Evolutionary conservation across 208 protist genomes (phyloP).

Genomic region (Leishmania gerbilli): DNA sequence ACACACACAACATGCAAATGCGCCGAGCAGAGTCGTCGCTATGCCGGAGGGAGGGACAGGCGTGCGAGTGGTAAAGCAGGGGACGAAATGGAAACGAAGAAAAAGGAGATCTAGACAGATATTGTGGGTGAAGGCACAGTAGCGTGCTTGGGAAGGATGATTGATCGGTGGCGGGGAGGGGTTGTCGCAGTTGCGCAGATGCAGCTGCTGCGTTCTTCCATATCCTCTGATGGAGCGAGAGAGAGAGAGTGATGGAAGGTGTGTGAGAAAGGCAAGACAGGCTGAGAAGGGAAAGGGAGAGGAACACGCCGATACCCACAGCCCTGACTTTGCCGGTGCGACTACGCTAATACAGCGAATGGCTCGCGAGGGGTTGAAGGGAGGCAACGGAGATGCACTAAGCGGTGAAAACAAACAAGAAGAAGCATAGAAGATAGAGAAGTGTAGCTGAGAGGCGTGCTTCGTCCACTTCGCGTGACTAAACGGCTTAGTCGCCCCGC

Average conservation of each 20-base stretch:
- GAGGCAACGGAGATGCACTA: neutral
- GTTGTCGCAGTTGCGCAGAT: neutral
- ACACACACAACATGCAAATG: neutral
- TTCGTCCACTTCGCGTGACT: neutral
- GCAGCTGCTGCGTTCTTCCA: neutral
- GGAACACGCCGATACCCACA: neutral
- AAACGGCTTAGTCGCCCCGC: neutral
- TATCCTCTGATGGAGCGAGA: neutral
- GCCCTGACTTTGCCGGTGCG: neutral
- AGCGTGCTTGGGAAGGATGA: neutral
- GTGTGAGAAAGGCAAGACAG: neutral
- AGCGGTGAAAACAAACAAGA: neutral
- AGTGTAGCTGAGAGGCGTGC: neutral
- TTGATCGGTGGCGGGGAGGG: neutral
- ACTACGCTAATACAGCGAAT: neutral
- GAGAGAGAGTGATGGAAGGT: neutral
- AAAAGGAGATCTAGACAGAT: neutral
- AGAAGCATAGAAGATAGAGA: neutral
- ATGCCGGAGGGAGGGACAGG: neutral
- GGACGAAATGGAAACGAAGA: neutral
- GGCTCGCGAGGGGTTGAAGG: neutral
- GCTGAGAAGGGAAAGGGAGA: too few relatives aligned
- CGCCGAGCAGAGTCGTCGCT: neutral
- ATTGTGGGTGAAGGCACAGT: neutral
- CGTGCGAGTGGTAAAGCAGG: neutral